phyloP scores from a whole-genome alignment of 2,329 filamentous ascomycete genomes.

The Cytospora leucostoma region DNA sequence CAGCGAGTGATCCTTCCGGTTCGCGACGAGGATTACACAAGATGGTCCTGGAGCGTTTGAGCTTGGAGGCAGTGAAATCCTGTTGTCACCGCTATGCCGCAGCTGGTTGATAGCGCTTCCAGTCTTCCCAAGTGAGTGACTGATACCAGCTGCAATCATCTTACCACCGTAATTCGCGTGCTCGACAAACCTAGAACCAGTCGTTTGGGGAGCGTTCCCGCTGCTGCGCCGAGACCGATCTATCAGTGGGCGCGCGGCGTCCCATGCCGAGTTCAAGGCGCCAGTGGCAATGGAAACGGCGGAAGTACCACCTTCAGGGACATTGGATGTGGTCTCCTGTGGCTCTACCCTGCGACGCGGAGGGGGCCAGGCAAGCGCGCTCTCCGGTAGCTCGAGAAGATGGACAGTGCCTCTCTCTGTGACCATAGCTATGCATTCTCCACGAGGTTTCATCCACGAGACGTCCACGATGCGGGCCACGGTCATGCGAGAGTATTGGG shows the following conservation, averaged over 20 bases:
- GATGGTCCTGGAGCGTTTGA: constrained; percentile 54
- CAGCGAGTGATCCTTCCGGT: constrained; percentile 62
- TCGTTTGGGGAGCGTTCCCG: constrained; percentile 38
- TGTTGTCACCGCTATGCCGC: constrained; percentile 74
- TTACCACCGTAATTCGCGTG: constrained; percentile 70
- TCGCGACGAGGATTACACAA: constrained; percentile 67
- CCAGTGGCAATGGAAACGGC: constrained; percentile 71
- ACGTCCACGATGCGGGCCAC: constrained; percentile 89
- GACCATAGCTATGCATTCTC: constrained; percentile 82
- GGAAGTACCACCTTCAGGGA: constrained; percentile 51
- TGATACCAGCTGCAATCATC: constrained; percentile 72
- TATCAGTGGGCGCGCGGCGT: constrained; percentile 64
- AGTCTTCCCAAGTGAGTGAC: constrained; percentile 73
- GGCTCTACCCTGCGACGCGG: constrained; percentile 54
- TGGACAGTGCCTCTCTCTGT: constrained; percentile 96
- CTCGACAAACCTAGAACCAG: constrained; percentile 53
- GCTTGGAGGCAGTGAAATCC: constrained; percentile 66
- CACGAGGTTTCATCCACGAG: constrained; percentile 79
- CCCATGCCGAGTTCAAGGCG: constrained; percentile 69
- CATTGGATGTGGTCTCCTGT: constrained; percentile 48
- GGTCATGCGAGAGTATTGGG: constrained; percentile 88
- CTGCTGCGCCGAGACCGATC: constrained; percentile 56
- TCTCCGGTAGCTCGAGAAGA: constrained; percentile 81
- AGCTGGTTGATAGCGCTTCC: constrained; percentile 69
- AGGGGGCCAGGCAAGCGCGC: constrained; percentile 85